These are phyloP conservation scores for Penicillium samsonianum DNA, from an alignment of 495 filamentous ascomycete species.

Conservation along the genomic window DNA sequence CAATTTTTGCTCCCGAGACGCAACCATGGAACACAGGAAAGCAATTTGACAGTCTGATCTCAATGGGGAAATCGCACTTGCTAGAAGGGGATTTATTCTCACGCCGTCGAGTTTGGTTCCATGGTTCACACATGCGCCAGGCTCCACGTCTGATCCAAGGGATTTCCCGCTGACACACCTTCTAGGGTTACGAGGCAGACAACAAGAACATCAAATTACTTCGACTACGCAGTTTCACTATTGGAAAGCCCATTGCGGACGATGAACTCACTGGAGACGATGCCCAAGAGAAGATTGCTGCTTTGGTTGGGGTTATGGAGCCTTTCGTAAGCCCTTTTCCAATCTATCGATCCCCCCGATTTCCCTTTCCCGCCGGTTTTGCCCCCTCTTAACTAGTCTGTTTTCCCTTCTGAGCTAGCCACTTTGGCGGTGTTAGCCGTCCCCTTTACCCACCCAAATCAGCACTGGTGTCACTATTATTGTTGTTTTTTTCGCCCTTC, in stretches of 20 bases:
- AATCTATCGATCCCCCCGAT: slow-evolving; percentile 13
- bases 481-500: slow-evolving; percentile 1
- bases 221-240: slow-evolving; percentile 73
- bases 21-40: background rate
- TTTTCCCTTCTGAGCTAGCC: slow-evolving; percentile 34
- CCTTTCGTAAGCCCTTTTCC: slow-evolving; percentile 58
- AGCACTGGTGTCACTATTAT: slow-evolving; percentile 11
- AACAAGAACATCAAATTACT: slow-evolving; percentile 75
- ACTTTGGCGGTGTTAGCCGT: slow-evolving; percentile 24
- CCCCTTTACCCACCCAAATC: slow-evolving; percentile 25
- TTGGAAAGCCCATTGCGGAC: slow-evolving; percentile 65
- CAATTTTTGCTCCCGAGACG: slow-evolving; percentile 1
- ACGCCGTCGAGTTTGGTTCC: slow-evolving; percentile 45
- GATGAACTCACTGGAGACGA: slow-evolving; percentile 49
- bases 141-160: slow-evolving; percentile 21
- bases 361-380: slow-evolving; percentile 37
- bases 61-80: background rate
- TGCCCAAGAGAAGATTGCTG: slow-evolving; percentile 55
- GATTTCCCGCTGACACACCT: slow-evolving; percentile 23
- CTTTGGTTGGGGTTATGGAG: slow-evolving; percentile 59
- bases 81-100: slow-evolving; percentile 1
- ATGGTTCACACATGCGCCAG: slow-evolving; percentile 41
- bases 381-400: slow-evolving; percentile 28
- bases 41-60: slow-evolving; percentile 14
- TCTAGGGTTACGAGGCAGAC: slow-evolving; percentile 69